phyloP scores from a whole-genome alignment of 768 basidiomycete genomes.

The Podaxis sp. region DNA sequence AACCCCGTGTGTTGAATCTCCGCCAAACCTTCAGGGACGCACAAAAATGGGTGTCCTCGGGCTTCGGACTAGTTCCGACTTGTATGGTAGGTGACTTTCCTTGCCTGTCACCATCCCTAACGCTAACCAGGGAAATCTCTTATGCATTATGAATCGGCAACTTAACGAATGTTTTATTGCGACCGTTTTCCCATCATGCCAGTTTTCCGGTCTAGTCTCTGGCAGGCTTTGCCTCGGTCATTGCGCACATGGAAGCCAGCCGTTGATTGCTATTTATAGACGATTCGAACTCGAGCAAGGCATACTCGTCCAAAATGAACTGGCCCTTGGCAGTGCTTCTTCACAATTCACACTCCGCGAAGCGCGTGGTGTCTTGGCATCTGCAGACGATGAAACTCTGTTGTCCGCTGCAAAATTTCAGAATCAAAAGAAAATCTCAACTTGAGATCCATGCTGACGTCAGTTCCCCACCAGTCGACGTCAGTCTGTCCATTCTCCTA shows the following conservation, averaged over 20 bases:
- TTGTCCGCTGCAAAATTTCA: neutral
- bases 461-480: neutral
- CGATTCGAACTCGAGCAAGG: neutral
- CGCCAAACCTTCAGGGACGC: neutral
- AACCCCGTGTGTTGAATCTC: conserved; percentile 1
- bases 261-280: neutral
- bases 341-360: neutral
- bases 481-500: neutral
- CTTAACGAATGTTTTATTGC: no score
- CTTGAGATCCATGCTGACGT: neutral
- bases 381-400: neutral
- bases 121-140: neutral
- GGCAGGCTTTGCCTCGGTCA: neutral
- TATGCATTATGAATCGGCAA: neutral
- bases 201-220: neutral
- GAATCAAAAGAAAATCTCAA: neutral
- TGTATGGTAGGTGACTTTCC: no score
- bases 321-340: neutral
- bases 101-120: no score
- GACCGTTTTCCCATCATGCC: neutral
- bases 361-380: neutral
- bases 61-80: no score
- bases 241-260: neutral
- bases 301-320: no score
- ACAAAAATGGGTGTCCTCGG: no score